Percentiles rank a stretch among this genome's conserved stretches.
These are phyloP conservation scores for Linanthus parryae DNA, from an alignment of 148 eudicot genomes.

Conservation along the genomic window DNA sequence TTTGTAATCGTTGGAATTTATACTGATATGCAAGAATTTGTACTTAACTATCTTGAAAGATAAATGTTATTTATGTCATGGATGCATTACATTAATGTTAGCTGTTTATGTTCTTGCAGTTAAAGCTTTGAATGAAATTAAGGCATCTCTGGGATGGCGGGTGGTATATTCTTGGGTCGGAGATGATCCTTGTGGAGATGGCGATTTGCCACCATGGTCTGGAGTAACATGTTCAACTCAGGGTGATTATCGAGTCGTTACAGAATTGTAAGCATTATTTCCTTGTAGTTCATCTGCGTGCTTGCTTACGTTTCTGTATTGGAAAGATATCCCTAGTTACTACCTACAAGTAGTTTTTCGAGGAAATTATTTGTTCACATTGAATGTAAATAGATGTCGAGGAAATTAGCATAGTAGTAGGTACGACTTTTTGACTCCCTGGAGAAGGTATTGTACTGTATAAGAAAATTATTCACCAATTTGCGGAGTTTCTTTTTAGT, in stretches of 20 bases:
- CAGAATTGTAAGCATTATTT: slow-evolving; percentile 40
- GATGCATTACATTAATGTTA: neutral
- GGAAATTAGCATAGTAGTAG: no score
- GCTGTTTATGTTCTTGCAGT: slow-evolving; percentile 25
- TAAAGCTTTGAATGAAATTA: slow-evolving; percentile 92
- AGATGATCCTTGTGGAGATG: slow-evolving; percentile 99
- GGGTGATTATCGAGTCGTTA: slow-evolving; percentile 70
- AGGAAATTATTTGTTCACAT: no score
- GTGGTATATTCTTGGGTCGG: slow-evolving; percentile 99
- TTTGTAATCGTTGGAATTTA: neutral
- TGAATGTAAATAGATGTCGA: no score
- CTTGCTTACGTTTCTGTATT: neutral
- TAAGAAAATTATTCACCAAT: no score
- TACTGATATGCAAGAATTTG: neutral
- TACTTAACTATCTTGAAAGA: no score
- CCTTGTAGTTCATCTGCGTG: neutral
- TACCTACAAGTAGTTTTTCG: no score
- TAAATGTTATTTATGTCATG: neutral
- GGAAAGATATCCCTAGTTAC: neutral
- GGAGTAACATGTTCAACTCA: slow-evolving; percentile 66
- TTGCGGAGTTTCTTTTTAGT: no score
- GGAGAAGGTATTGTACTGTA: no score
- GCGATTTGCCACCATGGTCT: slow-evolving; percentile 93
- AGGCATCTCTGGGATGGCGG: slow-evolving; percentile 98
- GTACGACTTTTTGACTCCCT: no score